Conservation (phyloP, 768 basidiomycete genomes). For the Lentinula detonsa region DNA sequence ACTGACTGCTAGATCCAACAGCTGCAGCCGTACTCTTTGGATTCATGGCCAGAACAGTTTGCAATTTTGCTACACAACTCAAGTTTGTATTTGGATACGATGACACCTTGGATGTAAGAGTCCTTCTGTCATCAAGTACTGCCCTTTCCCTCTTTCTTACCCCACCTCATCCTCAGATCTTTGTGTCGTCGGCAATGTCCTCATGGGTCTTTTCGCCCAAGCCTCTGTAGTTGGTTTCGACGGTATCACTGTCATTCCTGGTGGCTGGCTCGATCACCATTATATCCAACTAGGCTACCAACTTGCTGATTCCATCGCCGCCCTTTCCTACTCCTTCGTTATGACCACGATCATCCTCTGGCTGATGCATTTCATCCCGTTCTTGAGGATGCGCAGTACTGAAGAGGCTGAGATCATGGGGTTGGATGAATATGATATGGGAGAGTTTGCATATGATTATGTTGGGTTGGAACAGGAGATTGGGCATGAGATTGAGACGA, state of each 20-base stretch:
- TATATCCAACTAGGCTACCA: conserved; percentile 84
- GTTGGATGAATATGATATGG: conserved; percentile 87
- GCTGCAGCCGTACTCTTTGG: conserved; percentile 86
- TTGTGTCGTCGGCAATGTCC: conserved; percentile 75
- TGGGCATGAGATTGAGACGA: conserved; percentile 26
- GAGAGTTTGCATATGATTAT: conserved; percentile 86
- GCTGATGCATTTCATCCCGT: conserved; percentile 86
- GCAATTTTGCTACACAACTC: conserved; percentile 95
- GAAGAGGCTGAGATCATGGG: conserved; percentile 69
- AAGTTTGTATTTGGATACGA: conserved; percentile 78
- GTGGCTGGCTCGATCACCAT: conserved; percentile 86
- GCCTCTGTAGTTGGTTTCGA: conserved; percentile 74
- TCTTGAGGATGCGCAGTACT: conserved; percentile 60
- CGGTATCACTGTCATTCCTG: conserved; percentile 56
- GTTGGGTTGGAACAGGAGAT: conserved; percentile 66
- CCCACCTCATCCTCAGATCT: conserved; percentile 51
- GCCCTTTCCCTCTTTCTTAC: background rate
- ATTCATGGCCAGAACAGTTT: conserved; percentile 72
- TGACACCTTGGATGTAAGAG: conserved; percentile 70
- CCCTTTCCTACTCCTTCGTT: conserved; percentile 66
- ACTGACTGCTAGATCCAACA: conserved; percentile 12
- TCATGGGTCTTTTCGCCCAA: conserved; percentile 89
- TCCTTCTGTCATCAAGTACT: conserved; percentile 2
- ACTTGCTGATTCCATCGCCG: conserved; percentile 65
- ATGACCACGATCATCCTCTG: conserved; percentile 67